Evolutionary conservation across 2,329 filamentous ascomycete genomes (phyloP), one percentile per base, ranked within the genome.

Genomic region (Paecilomyces sp.): DNA sequence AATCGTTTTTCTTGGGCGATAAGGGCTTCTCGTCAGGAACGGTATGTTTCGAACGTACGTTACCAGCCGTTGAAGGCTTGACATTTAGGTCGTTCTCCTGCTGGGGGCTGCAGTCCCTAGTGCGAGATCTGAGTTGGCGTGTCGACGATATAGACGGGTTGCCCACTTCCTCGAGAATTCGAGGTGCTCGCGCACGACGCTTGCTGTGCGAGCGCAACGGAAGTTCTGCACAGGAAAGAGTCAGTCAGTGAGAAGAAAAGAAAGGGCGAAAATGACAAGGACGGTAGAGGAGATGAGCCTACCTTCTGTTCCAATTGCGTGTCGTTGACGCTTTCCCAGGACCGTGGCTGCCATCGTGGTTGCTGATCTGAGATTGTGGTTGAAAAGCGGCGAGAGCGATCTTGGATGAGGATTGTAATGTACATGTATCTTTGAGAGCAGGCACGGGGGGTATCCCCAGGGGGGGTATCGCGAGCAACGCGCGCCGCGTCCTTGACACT

Each of bases 41-140:
- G 63, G 72, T 77, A 73, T 80, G 78, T 71, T 83, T 85, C 36
- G 78, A 74, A 62, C 77, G 79, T 55, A 71, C 75, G 31, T 74
- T 76, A 60, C 71, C 64, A 67, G 66, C 66, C 31, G 65, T 54
- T 25, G 58, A 56, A 54, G 62, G 62, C 52, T 69, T 70, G 51
- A 59, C 59, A 57, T 61, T 51, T 11, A 62, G 59, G 54, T 63
- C 65, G 61, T 71, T 71, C 57, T 72, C 71, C 58, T 72, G 66
- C 50, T 72, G 66, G 13, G 63, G 60, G 31, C 62, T 53, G 56
- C 59, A 59, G 61, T 62, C 56, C 63, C 59, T 68, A 76, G 78
- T 68, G 58, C 66, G 70, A 33, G 75, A 75, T 58, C 72, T 72
- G 58, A 75, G 70, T 60, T 68, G 70, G 58, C 69, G 68, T 57